Evolutionary conservation across 2,329 filamentous ascomycete genomes (phyloP).

Genomic region (Fusarium tanahbumbuense): DNA sequence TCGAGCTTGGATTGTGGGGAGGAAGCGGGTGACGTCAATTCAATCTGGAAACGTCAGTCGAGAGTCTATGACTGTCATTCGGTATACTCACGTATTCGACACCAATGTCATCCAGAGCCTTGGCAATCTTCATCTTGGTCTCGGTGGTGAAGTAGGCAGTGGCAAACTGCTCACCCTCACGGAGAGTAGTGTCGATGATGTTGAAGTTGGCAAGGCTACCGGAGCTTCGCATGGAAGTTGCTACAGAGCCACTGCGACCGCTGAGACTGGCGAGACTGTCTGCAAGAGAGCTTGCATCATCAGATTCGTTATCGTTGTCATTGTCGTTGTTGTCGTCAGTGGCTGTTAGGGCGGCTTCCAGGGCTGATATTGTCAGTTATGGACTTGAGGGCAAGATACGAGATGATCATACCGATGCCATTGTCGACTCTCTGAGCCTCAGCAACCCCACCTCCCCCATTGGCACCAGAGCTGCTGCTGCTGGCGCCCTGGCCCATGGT

Average conservation of each 20-base stretch:
- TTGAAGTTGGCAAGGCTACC: conserved; percentile 39
- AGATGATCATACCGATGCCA: neutral
- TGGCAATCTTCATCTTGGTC: conserved; percentile 44
- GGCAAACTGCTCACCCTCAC: conserved; percentile 59
- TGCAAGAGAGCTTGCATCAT: conserved; percentile 15
- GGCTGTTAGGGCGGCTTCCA: conserved; percentile 39
- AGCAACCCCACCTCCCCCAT: conserved; percentile 31
- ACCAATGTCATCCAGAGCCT: conserved; percentile 65
- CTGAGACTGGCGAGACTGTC: conserved; percentile 13
- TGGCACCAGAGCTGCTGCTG: conserved; percentile 28
- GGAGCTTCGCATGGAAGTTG: conserved; percentile 22
- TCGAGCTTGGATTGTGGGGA: conserved; percentile 87
- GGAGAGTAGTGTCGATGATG: conserved; percentile 44
- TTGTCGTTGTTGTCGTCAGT: neutral
- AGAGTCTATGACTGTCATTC: accelerated
- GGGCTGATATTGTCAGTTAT: neutral
- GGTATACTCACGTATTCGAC: conserved; percentile 42
- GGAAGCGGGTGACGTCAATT: conserved; percentile 87
- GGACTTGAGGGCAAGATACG: neutral
- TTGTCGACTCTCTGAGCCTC: conserved; percentile 8
- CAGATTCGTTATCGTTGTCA: conserved; percentile 18
- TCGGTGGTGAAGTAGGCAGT: conserved; percentile 81
- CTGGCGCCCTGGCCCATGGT: conserved; percentile 35
- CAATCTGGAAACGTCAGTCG: conserved; percentile 51
- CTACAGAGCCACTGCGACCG: conserved; percentile 21